Evolutionary conservation across 768 basidiomycete genomes (phyloP).

Genomic region (Boletus tomentosulus): DNA sequence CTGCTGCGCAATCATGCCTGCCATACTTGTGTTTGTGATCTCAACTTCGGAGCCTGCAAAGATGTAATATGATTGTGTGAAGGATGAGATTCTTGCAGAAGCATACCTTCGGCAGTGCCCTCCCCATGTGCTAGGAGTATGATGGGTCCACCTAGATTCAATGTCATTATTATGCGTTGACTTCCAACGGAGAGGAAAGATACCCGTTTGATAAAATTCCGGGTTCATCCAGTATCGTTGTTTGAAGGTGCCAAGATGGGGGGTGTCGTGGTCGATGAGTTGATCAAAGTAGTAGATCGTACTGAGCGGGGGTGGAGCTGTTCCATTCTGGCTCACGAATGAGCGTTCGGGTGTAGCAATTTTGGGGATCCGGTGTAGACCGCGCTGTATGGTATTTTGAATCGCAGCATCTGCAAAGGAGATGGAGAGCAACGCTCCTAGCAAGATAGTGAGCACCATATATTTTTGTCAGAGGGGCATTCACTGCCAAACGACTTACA

Average conservation of each 20-base stretch:
- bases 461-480: too few species aligned
- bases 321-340: slow-evolving; percentile 21
- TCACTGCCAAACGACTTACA: too few species aligned
- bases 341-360: slow-evolving; percentile 10
- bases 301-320: slow-evolving; percentile 21
- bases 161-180: too few species aligned
- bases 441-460: slow-evolving; percentile 5
- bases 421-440: slow-evolving; percentile 9
- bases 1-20: slow-evolving; percentile 52
- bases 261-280: slow-evolving; percentile 44
- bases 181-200: not conserved
- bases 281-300: slow-evolving; percentile 32
- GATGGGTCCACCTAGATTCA: too few species aligned
- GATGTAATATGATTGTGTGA: too few species aligned
- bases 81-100: slow-evolving; percentile 35
- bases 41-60: too few species aligned
- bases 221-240: slow-evolving; percentile 71
- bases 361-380: slow-evolving; percentile 11
- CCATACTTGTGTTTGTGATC: too few species aligned
- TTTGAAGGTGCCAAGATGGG: slow-evolving; percentile 70
- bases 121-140: slow-evolving; percentile 39
- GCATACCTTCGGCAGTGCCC: slow-evolving; percentile 43
- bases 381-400: slow-evolving; percentile 18
- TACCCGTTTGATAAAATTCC: slow-evolving; percentile 59
- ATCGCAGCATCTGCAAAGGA: slow-evolving; percentile 19